These are phyloP conservation scores for Linum tenue DNA, from an alignment of 345 rosid species.

Conservation along the genomic window DNA sequence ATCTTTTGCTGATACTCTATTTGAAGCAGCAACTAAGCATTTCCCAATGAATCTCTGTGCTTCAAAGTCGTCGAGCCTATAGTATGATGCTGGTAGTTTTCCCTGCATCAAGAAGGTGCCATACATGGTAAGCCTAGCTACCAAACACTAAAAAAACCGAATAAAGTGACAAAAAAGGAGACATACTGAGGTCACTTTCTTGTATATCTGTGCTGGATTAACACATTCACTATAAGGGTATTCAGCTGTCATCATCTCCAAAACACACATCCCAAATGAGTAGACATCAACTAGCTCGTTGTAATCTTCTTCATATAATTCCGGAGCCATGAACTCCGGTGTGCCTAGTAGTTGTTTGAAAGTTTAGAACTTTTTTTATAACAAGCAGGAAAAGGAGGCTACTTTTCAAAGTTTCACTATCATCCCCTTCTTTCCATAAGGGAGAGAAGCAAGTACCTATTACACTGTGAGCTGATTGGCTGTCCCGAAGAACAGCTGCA, in stretches of 20 bases:
- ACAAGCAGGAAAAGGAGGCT: neutral
- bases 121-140: neutral
- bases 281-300: neutral
- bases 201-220: neutral
- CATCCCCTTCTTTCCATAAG: too few relatives aligned
- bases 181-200: neutral
- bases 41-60: neutral
- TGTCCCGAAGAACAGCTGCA: conserved; percentile 70
- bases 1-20: neutral
- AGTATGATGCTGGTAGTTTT: neutral
- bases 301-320: neutral
- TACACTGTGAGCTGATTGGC: conserved; percentile 79
- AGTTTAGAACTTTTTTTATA: neutral
- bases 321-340: neutral
- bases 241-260: neutral
- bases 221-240: neutral
- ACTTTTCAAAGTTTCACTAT: neutral
- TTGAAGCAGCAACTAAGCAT: neutral
- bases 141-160: neutral
- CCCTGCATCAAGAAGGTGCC: neutral
- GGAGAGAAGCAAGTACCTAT: conserved; percentile 36
- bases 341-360: neutral
- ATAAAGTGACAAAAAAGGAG: too few relatives aligned
- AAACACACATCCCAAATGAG: conserved; percentile 1
- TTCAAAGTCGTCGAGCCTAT: neutral